These are phyloP conservation scores for Grosmannia serpens DNA, from an alignment of 2,329 filamentous ascomycete genomes.

Conservation along the genomic window DNA sequence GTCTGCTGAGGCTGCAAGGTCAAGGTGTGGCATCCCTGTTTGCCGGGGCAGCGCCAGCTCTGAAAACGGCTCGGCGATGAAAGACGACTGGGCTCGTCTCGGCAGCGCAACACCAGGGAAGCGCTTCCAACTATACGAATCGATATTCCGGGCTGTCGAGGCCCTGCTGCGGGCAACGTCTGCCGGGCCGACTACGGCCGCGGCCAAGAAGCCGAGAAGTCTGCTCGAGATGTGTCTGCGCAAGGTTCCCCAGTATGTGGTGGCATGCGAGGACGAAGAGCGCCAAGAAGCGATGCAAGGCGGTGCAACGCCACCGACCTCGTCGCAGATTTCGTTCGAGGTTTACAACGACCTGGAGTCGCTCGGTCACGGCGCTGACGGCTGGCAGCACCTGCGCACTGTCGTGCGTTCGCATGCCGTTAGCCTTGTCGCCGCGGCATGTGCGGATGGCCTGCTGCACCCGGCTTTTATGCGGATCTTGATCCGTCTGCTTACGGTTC, in stretches of 20 bases:
- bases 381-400: conserved; percentile 33
- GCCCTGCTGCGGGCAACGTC: conserved; percentile 16
- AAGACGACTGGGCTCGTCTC: conserved; percentile 19
- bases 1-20: too few relatives aligned
- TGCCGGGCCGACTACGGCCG: neutral
- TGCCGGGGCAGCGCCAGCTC: neutral
- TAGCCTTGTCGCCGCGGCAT: conserved; percentile 28
- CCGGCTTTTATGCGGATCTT: conserved; percentile 27
- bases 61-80: neutral
- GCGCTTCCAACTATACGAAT: conserved; percentile 28
- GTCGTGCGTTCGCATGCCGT: conserved; percentile 36
- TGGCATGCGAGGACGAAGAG: conserved; percentile 31
- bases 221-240: conserved; percentile 37
- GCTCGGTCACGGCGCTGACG: conserved; percentile 24
- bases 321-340: conserved; percentile 27
- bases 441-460: conserved; percentile 29
- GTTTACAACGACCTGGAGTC: conserved; percentile 38
- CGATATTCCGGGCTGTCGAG: conserved; percentile 32
- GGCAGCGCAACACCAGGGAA: conserved; percentile 18
- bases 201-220: conserved; percentile 18
- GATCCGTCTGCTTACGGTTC: conserved; percentile 27
- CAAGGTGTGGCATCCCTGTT: neutral
- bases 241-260: conserved; percentile 35
- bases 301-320: conserved; percentile 23
- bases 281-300: conserved; percentile 24